phyloP scores from a whole-genome alignment of 2,329 filamentous ascomycete genomes.

The Diaporthe citri region DNA sequence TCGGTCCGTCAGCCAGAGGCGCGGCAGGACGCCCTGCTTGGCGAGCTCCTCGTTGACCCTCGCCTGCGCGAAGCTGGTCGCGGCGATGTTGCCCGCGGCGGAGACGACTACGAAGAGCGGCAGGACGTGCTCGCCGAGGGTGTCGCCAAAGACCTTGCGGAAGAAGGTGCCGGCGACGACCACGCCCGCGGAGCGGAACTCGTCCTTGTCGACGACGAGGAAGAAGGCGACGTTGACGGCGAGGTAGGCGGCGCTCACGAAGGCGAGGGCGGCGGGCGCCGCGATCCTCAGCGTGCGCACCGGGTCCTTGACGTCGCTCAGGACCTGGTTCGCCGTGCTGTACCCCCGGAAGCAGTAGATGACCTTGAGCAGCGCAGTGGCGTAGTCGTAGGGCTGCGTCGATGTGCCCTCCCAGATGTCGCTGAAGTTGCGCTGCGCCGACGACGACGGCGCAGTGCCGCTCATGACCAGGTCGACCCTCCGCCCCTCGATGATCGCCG shows the following conservation, averaged over 20 bases:
- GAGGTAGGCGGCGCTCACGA: slow-evolving; percentile 68
- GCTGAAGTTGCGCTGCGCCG: slow-evolving; percentile 56
- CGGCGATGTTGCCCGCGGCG: slow-evolving; percentile 62
- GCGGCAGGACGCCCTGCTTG: slow-evolving; percentile 60
- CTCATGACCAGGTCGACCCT: slow-evolving; percentile 44
- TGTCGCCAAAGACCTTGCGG: slow-evolving; percentile 64
- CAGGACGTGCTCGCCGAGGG: slow-evolving; percentile 56
- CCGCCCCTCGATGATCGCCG: slow-evolving; percentile 38
- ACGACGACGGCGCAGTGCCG: slow-evolving; percentile 45
- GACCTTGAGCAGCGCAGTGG: slow-evolving; percentile 67
- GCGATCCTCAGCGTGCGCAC: slow-evolving; percentile 69
- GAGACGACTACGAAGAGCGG: slow-evolving; percentile 60
- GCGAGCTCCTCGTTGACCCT: slow-evolving; percentile 62
- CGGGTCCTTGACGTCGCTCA: slow-evolving; percentile 69
- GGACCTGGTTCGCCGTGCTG: slow-evolving; percentile 67
- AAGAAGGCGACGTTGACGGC: slow-evolving; percentile 71
- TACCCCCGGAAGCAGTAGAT: slow-evolving; percentile 69
- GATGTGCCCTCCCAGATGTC: slow-evolving; percentile 55
- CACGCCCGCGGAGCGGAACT: slow-evolving; percentile 65
- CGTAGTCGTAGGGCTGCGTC: slow-evolving; percentile 56
- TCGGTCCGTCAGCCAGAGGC: slow-evolving; percentile 49
- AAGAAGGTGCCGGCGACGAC: slow-evolving; percentile 70
- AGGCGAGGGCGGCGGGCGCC: slow-evolving; percentile 65
- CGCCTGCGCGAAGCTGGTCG: slow-evolving; percentile 62
- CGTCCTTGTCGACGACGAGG: slow-evolving; percentile 67